A percentile compares a stretch with the other conserved stretches of the same genome.
Evolutionary conservation across 306 rosid genomes (phyloP).

Genomic region (Casuarina equisetifolia): DNA sequence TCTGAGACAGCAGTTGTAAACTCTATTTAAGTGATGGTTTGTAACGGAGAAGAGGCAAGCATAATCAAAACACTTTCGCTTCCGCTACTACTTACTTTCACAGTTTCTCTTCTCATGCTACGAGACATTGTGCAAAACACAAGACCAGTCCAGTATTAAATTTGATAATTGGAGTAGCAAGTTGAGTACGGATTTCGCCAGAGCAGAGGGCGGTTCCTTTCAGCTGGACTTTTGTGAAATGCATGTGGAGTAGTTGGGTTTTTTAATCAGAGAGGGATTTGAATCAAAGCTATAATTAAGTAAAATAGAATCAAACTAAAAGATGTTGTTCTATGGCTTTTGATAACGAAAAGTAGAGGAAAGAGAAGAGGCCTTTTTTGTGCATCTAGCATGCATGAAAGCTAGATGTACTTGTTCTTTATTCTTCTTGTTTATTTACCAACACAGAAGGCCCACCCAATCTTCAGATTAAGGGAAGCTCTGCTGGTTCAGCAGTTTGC

Average conservation of each 20-base stretch:
- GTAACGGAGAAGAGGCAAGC: no score
- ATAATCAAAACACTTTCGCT: no score
- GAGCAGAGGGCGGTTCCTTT: constrained; percentile 15
- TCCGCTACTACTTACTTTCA: no score
- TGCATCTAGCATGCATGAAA: constrained; percentile 65
- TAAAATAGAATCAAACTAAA: constrained; percentile 14
- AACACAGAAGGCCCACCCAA: constrained; percentile 31
- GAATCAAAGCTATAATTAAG: constrained; percentile 27
- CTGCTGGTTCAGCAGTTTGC: constrained; percentile 24
- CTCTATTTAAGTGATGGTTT: no score
- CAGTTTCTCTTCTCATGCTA: no score
- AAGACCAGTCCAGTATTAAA: background rate
- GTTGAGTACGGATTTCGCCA: constrained; percentile 15
- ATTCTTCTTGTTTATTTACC: constrained; percentile 27
- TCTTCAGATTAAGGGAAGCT: constrained; percentile 11
- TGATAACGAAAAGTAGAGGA: background rate
- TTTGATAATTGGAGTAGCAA: background rate
- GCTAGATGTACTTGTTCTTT: constrained; percentile 24
- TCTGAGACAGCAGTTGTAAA: no score
- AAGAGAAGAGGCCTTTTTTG: constrained; percentile 3
- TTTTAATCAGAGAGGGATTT: constrained; percentile 34
- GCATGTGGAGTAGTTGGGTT: constrained; percentile 61
- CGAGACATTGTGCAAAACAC: constrained; percentile 7
- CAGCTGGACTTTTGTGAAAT: constrained; percentile 36
- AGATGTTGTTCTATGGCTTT: background rate